Evolutionary conservation across 1,284 basidiomycete genomes (phyloP), one percentile per base, ranked within the genome.

Genomic region (Cryptococcus depauperatus): DNA sequence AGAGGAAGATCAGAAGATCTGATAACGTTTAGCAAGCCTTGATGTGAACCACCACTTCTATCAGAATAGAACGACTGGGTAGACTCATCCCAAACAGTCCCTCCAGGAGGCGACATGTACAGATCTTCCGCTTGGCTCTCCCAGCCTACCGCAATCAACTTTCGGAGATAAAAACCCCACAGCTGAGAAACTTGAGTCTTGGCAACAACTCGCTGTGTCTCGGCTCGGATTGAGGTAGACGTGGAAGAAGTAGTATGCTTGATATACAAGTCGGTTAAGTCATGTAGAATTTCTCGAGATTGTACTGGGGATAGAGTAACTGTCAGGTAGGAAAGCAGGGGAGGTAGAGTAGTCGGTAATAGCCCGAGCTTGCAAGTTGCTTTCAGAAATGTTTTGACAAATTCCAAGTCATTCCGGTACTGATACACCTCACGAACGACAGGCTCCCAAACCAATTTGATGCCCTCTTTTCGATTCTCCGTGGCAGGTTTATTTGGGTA

Each of bases 401-500:
- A n/a, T n/a, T n/a, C n/a, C n/a, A n/a, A n/a, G n/a, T n/a, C n/a
- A n/a, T n/a, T n/a, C n/a, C n/a, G n/a, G n/a, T n/a, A n/a, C n/a
- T n/a, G 35, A 23, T 59, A 23, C 23, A 64, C 14, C 2, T 38
- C 45, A 29, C 46, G 16, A 27, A 58, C 46, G 16, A 65, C 27
- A 1, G 64, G 64, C 5, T 41, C 21, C 63, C 63, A 67, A 9
- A 51, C 50, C 21, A n/a, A n/a, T n/a, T n/a, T n/a, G n/a, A n/a
- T n/a, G n/a, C n/a, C n/a, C n/a, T n/a, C n/a, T n/a, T n/a, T n/a
- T n/a, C n/a, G n/a, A 43, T 52, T 46, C 9, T 16, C 16, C 5
- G 52, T 57, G 5, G 64, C 63, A 0, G 58, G 58, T 30, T 63
- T 54, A 35, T 66, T 66, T 2, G 65, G 61, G 34, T 58, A 55